phyloP scores from a whole-genome alignment of 495 filamentous ascomycete species.

The Stereocaulon alpinum region DNA sequence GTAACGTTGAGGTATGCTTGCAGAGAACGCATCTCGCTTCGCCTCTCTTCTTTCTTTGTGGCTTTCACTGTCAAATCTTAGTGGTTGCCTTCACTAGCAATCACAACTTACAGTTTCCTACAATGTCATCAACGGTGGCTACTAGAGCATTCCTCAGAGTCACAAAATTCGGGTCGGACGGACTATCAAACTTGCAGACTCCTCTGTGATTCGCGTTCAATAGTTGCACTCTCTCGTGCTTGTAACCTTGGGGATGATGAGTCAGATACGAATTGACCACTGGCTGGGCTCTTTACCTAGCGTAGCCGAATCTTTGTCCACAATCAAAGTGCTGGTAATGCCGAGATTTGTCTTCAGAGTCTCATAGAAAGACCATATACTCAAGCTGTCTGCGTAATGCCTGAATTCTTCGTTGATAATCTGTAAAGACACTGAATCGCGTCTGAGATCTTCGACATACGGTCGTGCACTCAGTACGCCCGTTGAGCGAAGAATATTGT shows the following conservation, averaged over 20 bases:
- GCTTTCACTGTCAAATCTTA: neutral
- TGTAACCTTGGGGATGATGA: constrained; percentile 23
- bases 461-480: too few relatives aligned
- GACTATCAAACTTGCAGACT: constrained; percentile 36
- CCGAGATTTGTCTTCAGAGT: constrained; percentile 11
- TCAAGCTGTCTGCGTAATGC: constrained; percentile 4
- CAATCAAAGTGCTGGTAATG: constrained; percentile 17
- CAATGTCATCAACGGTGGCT: neutral
- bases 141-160: constrained; percentile 29
- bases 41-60: neutral
- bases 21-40: neutral
- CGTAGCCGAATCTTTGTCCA: constrained; percentile 34
- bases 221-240: constrained; percentile 28
- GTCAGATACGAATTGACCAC: too few relatives aligned
- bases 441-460: constrained; percentile 16
- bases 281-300: constrained; percentile 26
- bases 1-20: neutral
- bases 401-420: constrained; percentile 27
- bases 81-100: neutral
- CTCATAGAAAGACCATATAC: constrained; percentile 5
- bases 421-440: constrained; percentile 19
- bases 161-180: constrained; percentile 32
- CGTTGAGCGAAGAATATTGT: neutral
- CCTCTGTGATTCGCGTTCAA: constrained; percentile 36
- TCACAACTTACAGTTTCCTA: neutral